Conservation (phyloP, 805 yeast species). For the Ogataea pilisensis region DNA sequence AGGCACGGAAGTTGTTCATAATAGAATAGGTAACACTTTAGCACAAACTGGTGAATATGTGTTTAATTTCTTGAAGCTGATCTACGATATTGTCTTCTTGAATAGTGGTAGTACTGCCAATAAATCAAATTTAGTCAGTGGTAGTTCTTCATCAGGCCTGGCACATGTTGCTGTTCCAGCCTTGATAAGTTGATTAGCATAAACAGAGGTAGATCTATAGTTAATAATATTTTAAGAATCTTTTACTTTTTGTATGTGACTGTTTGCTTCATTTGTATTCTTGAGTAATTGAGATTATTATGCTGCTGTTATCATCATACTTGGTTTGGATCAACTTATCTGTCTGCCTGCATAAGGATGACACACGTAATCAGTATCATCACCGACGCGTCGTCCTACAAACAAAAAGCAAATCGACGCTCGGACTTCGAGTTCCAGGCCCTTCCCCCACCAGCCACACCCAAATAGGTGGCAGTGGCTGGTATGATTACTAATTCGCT, state of each 20-base stretch:
- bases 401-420: too few species aligned
- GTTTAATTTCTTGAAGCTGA: neutral
- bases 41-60: constrained; percentile 4
- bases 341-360: too few species aligned
- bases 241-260: too few species aligned
- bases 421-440: too few species aligned
- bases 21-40: neutral
- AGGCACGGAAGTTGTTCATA: neutral
- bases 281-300: too few species aligned
- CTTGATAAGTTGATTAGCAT: neutral
- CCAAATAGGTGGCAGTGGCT: neutral
- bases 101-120: neutral
- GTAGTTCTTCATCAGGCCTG: neutral
- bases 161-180: constrained; percentile 1
- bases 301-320: too few species aligned
- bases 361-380: too few species aligned
- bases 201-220: too few species aligned
- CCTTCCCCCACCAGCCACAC: neutral
- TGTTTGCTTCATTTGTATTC: too few species aligned
- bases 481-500: neutral
- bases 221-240: too few species aligned
- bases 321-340: too few species aligned
- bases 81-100: neutral
- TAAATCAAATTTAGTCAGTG: neutral
- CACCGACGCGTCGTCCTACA: too few species aligned